A percentile compares a stretch with the other conserved stretches of the same genome.
phyloP scores from a whole-genome alignment of 805 yeast species.

The Brettanomyces bruxellensis region DNA sequence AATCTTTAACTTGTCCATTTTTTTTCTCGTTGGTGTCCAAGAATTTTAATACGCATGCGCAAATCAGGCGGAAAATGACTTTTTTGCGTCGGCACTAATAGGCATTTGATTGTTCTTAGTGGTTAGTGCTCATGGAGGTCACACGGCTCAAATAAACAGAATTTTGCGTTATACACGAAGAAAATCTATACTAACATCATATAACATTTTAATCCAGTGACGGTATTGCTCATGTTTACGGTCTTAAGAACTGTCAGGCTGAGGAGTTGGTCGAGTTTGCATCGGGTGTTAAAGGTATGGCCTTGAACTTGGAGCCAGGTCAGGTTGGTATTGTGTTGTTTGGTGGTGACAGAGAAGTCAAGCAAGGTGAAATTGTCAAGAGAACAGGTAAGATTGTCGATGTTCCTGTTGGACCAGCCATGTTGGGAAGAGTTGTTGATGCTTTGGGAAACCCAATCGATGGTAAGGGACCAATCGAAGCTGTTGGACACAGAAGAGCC shows the following conservation, averaged over 20 bases:
- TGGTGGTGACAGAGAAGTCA: constrained; percentile 98
- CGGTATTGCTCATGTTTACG: constrained; percentile 99
- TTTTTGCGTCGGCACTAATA: constrained; percentile 8
- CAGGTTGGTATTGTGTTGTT: constrained; percentile 99
- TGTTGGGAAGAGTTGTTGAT: constrained; percentile 98
- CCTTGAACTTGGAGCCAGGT: constrained; percentile 99
- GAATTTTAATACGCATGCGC: too few relatives aligned
- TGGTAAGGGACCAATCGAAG: constrained; percentile 97
- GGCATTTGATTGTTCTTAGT: constrained; percentile 6
- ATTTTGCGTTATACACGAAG: too few relatives aligned
- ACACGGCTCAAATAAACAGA: too few relatives aligned
- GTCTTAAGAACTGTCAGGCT: constrained; percentile 99
- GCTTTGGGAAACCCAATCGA: constrained; percentile 99
- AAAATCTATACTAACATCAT: background rate
- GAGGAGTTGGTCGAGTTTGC: constrained; percentile 99
- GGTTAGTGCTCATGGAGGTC: background rate
- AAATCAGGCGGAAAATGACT: too few relatives aligned
- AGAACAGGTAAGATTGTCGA: constrained; percentile 99
- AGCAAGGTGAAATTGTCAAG: constrained; percentile 99
- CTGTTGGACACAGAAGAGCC: constrained; percentile 83
- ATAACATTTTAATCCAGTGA: constrained; percentile 45
- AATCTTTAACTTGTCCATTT: constrained; percentile 1
- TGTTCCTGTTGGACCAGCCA: constrained; percentile 97
- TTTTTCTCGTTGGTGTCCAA: constrained; percentile 5
- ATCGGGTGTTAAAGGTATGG: constrained; percentile 99